Conservation (phyloP, 1,284 basidiomycete genomes). For the Pascua sp. region DNA sequence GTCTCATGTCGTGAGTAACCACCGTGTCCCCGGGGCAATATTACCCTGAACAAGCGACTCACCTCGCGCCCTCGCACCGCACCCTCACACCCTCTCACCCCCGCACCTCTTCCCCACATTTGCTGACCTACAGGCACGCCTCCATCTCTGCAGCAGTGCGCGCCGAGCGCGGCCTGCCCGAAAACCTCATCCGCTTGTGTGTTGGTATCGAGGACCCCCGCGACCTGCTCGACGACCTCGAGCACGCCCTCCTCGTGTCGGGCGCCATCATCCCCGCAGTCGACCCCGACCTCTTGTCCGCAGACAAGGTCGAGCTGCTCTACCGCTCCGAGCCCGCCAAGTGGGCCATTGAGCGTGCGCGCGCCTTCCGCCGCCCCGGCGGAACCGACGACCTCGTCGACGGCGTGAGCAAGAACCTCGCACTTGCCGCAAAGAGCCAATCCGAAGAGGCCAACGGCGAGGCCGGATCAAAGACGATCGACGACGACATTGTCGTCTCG, state of each 20-base stretch:
- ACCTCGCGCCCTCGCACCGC: not conserved
- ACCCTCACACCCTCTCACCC: not conserved
- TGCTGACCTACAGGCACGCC: conserved; percentile 67
- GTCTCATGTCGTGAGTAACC: conserved; percentile 89
- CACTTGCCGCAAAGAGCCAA: not conserved
- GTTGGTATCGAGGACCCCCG: conserved; percentile 95
- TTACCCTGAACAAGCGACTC: not conserved
- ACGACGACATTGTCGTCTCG: conserved; percentile 67
- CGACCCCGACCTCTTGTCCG: conserved; percentile 26
- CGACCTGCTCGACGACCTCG: conserved; percentile 92
- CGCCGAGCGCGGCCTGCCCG: conserved; percentile 88
- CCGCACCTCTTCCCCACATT: too few relatives aligned
- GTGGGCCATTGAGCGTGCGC: conserved; percentile 47
- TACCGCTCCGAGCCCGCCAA: conserved; percentile 35
- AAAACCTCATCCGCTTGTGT: conserved; percentile 95
- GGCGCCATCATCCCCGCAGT: conserved; percentile 65
- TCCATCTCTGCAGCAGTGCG: conserved; percentile 93
- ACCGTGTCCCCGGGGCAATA: too few relatives aligned
- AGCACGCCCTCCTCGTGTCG: conserved; percentile 83
- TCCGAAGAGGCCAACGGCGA: conserved; percentile 39
- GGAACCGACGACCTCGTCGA: conserved; percentile 29
- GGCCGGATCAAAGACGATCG: conserved; percentile 26
- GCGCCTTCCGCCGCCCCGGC: conserved; percentile 37
- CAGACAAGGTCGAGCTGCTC: conserved; percentile 30
- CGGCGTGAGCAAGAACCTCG: conserved; percentile 34